Evolutionary conservation across 2,329 filamentous ascomycete species (phyloP), one percentile per base, ranked within the genome.

Genomic region (Alternaria arborescens): DNA sequence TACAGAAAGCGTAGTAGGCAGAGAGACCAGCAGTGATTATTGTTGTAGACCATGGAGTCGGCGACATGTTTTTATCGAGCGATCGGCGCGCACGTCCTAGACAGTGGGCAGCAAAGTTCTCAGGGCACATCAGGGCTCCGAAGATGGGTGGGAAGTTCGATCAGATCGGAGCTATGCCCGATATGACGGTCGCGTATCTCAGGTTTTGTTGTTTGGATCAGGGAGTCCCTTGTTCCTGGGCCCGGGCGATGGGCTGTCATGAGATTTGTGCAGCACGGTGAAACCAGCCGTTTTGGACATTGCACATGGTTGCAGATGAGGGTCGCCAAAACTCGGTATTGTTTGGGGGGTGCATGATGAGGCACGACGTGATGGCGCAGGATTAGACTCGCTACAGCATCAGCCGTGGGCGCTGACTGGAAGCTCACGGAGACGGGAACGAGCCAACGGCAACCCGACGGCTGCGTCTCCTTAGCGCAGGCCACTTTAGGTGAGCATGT

Each of bases 151-250:
- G 50, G 34, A 47, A 34, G 46, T 55, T 53, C 32, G 54, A 62
- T 61, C 34, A 55, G 57, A 67, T 65, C 62, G 62, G 32, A 8
- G 55, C 65, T 65, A 67, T 22, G 11, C 62, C 58, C 26, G 48
- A 62, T 61, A 16, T 16, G 34, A 18, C 18, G 7, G 40, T 67
- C 65, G 65, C 65, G 57, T 67, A 67, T 67, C 65, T 67, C 38
- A 18, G 24, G 24, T 22, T 30, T 44, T 43, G 14, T 14, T 12
- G 20, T 4, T 24, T 14, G 28, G 8, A 26, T 42, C 41, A 51
- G 54, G 54, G 47, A 36, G 3, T 46, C 36, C 62, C 59, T 59
- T 47, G 62, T 51, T n/a, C 18, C 6, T 24, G 32, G 14, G 20
- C 50, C 5, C 14, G 38, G 40, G 40, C 30, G 51, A 56, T 58